These are phyloP conservation scores for Gossypium longicalyx DNA, from an alignment of 345 rosid species.

Conservation along the genomic window DNA sequence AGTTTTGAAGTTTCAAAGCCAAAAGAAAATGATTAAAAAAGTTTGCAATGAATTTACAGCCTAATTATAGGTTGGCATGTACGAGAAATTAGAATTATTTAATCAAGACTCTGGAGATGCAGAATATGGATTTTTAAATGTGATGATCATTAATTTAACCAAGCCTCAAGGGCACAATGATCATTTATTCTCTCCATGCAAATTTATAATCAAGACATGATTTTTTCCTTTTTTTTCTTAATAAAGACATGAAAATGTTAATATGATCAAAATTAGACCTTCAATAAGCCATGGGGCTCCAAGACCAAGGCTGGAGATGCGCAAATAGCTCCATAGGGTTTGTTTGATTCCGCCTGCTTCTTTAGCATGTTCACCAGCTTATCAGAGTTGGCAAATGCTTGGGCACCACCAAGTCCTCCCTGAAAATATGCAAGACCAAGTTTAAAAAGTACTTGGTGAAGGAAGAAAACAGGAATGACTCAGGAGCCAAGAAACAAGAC, in stretches of 20 bases:
- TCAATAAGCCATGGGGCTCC: slow-evolving; percentile 83
- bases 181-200: neutral
- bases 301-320: slow-evolving; percentile 93
- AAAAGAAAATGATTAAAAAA: neutral
- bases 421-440: slow-evolving; percentile 19
- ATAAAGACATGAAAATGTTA: neutral
- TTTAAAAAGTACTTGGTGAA: neutral
- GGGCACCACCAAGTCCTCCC: slow-evolving; percentile 97
- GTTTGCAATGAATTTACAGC: neutral
- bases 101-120: neutral
- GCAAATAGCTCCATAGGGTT: slow-evolving; percentile 91
- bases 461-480: neutral
- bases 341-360: slow-evolving; percentile 68
- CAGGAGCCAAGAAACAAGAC: neutral
- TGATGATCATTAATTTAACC: neutral
- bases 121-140: neutral
- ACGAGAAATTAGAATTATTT: neutral
- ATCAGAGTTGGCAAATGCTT: slow-evolving; percentile 71
- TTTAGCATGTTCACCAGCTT: slow-evolving; percentile 71
- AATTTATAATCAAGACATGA: neutral
- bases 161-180: neutral
- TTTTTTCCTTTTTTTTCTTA: too few relatives aligned
- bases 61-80: neutral
- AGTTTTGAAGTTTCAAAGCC: neutral
- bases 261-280: slow-evolving; percentile 38